Base-by-base conservation (phyloP, 169 alveolate species). In the Plasmodium sp. region DNA sequence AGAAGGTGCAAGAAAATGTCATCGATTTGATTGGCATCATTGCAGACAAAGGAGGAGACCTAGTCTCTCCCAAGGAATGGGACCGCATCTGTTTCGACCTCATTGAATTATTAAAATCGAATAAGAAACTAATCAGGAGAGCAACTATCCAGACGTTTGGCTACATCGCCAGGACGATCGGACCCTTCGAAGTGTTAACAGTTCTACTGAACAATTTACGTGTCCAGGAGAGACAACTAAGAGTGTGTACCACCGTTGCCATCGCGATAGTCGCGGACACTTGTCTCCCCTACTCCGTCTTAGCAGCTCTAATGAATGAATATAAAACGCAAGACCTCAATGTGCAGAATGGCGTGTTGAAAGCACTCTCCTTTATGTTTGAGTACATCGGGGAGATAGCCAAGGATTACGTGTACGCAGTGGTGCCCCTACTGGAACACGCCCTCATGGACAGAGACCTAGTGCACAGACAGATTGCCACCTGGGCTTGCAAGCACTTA, bases 221-320 rank as follows among this genome's bases (percentile, higher is more conserved):
- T 95, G 99, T 99, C 48, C 99, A 99, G 95, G 99, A 99, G 96
- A 97, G 99, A 71, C 99, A 99, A 97, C 97, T 99, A 95, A 98
- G 99, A 94, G 98, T 99, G 82, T 98, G 99, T 96, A 97, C 99
- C 27, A 99, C 99, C 39, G 99, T 98, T 39, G 99, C 99, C 22
- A 99, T 99, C 85, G 99, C 99, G n/a, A 99, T 99, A 51, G 99
- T 99, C 33, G 99, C 99, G 4, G 99, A 99, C 95, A 99, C 99
- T 6, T 99, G 99, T 88, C 99, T 99, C 71, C 99, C 99, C 9
- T 99, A 99, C 96, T 99, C 99, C 2, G 99, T 99, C 4, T 97
- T 99, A 31, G 99, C 99, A 0, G 99, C 99, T 27, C 94, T 99
- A 67, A 98, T 99, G 99, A 99, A 99, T 95, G 99, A 99, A 94